Conservation (phyloP, 805 yeast species). For the Kazachstania bromeliacearum region DNA sequence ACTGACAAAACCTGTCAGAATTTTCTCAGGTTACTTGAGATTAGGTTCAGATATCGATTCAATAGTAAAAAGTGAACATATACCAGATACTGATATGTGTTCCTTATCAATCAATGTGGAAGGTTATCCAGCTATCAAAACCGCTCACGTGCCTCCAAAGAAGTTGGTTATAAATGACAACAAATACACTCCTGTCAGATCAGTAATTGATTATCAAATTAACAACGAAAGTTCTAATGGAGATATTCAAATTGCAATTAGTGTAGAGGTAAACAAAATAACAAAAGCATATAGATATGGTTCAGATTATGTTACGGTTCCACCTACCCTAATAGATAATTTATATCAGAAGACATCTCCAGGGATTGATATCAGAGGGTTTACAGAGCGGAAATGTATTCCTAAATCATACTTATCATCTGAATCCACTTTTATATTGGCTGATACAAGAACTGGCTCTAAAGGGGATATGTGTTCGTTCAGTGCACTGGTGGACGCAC, state of each 20-base stretch:
- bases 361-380: constrained; percentile 58
- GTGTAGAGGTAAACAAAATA: constrained; percentile 28
- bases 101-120: constrained; percentile 42
- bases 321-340: constrained; percentile 37
- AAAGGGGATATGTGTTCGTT: constrained; percentile 35
- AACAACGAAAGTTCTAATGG: constrained; percentile 16
- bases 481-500: constrained; percentile 41
- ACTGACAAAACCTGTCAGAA: constrained; percentile 23
- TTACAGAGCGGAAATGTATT: constrained; percentile 36
- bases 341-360: constrained; percentile 35
- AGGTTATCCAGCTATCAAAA: constrained; percentile 45
- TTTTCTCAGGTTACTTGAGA: constrained; percentile 24
- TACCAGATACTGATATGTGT: constrained; percentile 20
- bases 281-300: constrained; percentile 65
- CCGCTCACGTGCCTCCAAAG: constrained; percentile 17
- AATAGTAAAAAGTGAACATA: constrained; percentile 1
- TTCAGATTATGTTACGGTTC: constrained; percentile 43
- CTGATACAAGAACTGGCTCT: constrained; percentile 26
- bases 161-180: constrained; percentile 16
- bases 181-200: constrained; percentile 11
- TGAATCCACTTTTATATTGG: constrained; percentile 49
- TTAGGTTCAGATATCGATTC: constrained; percentile 17
- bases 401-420: constrained; percentile 53
- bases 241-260: constrained; percentile 13
- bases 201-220: constrained; percentile 19